Percentiles rank a stretch among this genome's conserved stretches.
Conservation (phyloP, 169 alveolate genomes). For the Cryptosporidium baileyi region DNA sequence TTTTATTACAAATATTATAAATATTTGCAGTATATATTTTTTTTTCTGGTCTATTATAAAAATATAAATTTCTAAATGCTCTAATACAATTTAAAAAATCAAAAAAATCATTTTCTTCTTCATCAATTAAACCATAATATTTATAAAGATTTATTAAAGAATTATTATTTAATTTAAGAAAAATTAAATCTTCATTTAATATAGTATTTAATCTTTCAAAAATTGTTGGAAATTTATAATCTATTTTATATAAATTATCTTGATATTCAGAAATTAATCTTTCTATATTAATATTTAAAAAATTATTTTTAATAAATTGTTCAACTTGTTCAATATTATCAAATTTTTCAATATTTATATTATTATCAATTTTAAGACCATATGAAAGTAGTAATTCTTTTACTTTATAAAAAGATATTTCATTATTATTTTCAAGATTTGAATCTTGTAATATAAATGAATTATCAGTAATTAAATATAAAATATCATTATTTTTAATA, state of each 20-base stretch:
- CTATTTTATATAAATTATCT: background rate
- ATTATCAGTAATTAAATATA: background rate
- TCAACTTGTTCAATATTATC: background rate
- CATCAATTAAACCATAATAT: background rate
- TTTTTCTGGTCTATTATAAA: constrained; percentile 5
- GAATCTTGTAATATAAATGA: background rate
- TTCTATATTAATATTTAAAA: constrained; percentile 8
- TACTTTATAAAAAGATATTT: background rate
- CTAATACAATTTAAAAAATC: constrained; percentile 36
- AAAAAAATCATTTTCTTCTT: constrained; percentile 1
- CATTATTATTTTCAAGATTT: background rate
- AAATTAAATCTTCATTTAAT: background rate
- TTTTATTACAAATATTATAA: constrained; percentile 16
- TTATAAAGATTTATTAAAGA: too few species aligned
- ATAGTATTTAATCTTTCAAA: background rate
- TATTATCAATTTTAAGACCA: background rate
- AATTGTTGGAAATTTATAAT: constrained; percentile 1
- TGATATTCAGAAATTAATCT: constrained; percentile 8
- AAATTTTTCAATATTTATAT: background rate
- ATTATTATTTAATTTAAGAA: background rate
- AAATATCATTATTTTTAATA: background rate
- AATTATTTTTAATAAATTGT: background rate
- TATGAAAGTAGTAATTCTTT: constrained; percentile 3
- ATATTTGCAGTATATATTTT: background rate
- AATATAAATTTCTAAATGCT: constrained; percentile 17